Evolutionary conservation across 2,329 filamentous ascomycete species (phyloP), one percentile per base, ranked within the genome.

Genomic region (Anisogramma anomala): DNA sequence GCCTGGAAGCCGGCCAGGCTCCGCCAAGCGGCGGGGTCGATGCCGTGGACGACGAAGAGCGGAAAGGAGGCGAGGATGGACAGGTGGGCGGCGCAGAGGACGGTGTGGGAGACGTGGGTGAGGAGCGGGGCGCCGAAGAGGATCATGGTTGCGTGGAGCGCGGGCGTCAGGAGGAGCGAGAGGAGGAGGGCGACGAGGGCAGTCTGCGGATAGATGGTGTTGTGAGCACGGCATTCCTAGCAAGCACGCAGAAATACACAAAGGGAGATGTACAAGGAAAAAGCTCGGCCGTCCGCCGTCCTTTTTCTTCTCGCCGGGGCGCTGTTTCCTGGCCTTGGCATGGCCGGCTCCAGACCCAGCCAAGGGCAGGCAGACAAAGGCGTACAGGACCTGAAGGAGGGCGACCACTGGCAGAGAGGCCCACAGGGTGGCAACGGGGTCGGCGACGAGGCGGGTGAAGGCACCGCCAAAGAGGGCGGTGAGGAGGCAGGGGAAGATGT

Each of bases 61-160:
- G 86, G 86, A 44, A 88, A 81, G 0, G 84, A 69, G 14, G 77
- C 75, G 10, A 98, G 75, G 0, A 94, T 63, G 9, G 87, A 76
- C 46, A 96, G 74, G 58, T 96, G 88, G 2, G 82, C 73, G 3
- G 85, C 82, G 58, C 80, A 82, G 26, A 95, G 77, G 23, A 84
- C 58, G 1, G 91, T 98, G 50, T 93, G 82, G 3, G 69, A 57
- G 37, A 82, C 65, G 58, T 95, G 84, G 1, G 84, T 85, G 23
- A 89, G 84, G 39, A 94, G 68, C 0, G 91, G 91, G 6, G 89
- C 91, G 55, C 91, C 91, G 61, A 95, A 93, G 50, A 96, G 82
- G 54, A 96, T 70, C 53, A 93, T 73, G 27, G 79, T 63, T 32
- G 76, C 57, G 57, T 79, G 69, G 17, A 80, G 52, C 20, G 59